A percentile compares a stretch with the other conserved stretches of the same genome.
Evolutionary conservation across 345 rosid species (phyloP).

Genomic region (Salix exigua): DNA sequence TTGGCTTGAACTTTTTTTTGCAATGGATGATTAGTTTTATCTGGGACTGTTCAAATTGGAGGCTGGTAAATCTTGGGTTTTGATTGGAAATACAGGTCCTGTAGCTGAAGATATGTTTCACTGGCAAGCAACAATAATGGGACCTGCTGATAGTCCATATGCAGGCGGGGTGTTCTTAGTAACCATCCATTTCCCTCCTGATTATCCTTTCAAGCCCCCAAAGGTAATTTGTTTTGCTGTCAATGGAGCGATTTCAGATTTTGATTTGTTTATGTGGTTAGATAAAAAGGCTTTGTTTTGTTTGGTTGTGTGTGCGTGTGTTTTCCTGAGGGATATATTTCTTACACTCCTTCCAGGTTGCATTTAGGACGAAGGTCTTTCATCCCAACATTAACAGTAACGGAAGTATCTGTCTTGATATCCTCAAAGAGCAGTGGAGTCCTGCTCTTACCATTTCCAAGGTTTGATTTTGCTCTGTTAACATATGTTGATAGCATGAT

Average conservation of each 20-base stretch:
- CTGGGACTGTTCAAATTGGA: neutral
- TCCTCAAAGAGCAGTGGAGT: slow-evolving; percentile 49
- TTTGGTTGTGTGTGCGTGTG: neutral
- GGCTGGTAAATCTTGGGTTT: neutral
- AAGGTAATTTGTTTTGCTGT: slow-evolving; percentile 6
- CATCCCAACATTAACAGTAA: slow-evolving; percentile 44
- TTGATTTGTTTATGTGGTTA: neutral
- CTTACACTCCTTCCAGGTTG: slow-evolving; percentile 21
- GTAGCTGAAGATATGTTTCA: slow-evolving; percentile 22
- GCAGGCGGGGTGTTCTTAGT: slow-evolving; percentile 19
- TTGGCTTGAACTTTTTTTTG: neutral
- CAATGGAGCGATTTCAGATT: neutral
- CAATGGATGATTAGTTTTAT: neutral
- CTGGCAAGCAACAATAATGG: slow-evolving; percentile 21
- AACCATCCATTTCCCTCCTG: slow-evolving; percentile 14
- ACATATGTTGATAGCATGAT: neutral
- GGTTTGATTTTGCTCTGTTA: slow-evolving; percentile 15
- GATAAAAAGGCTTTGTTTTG: neutral
- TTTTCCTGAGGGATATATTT: neutral
- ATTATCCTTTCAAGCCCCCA: slow-evolving; percentile 21
- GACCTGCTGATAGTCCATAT: slow-evolving; percentile 20
- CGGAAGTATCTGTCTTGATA: slow-evolving; percentile 48
- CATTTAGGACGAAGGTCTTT: slow-evolving; percentile 41
- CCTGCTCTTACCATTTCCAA: slow-evolving; percentile 51
- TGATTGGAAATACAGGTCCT: slow-evolving; percentile 9